Conservation (phyloP, 352 stramenopile species). For the Globisporangium perplexum region DNA sequence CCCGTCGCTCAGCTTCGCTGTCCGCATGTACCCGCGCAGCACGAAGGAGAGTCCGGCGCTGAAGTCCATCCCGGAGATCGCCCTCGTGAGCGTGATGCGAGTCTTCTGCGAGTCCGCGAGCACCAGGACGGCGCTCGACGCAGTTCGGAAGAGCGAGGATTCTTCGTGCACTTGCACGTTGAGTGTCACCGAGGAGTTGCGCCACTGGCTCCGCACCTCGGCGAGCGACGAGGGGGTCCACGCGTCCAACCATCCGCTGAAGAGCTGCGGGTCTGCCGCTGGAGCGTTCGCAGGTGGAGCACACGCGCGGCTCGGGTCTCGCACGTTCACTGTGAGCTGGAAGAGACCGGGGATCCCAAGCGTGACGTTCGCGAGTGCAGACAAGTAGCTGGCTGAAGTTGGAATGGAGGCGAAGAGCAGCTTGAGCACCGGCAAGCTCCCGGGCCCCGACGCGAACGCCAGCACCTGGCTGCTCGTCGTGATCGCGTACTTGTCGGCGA, state of each 20-base stretch:
- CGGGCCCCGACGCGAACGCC: slow-evolving; percentile 17
- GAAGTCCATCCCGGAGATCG: slow-evolving; percentile 31
- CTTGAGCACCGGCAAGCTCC: slow-evolving; percentile 26
- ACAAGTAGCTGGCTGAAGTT: slow-evolving; percentile 6
- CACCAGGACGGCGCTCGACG: slow-evolving; percentile 29
- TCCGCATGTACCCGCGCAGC: slow-evolving; percentile 34
- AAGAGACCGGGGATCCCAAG: slow-evolving; percentile 24
- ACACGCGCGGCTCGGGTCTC: slow-evolving; percentile 32
- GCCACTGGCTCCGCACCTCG: slow-evolving; percentile 27
- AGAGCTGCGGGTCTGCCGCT: slow-evolving; percentile 19
- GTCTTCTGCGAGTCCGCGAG: slow-evolving; percentile 16
- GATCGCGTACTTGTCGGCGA: slow-evolving; percentile 18
- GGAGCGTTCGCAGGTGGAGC: slow-evolving; percentile 9
- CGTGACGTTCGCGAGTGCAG: slow-evolving; percentile 7
- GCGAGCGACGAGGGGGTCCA: slow-evolving; percentile 34
- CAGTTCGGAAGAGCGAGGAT: slow-evolving; percentile 29
- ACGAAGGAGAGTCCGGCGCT: slow-evolving; percentile 32
- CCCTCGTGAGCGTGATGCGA: slow-evolving; percentile 16
- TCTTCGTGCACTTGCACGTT: slow-evolving; percentile 17
- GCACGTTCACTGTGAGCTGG: slow-evolving; percentile 19
- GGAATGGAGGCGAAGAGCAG: slow-evolving; percentile 18
- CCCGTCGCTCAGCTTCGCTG: neutral
- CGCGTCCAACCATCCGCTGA: slow-evolving; percentile 46
- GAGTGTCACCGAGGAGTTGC: slow-evolving; percentile 12
- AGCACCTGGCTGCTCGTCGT: slow-evolving; percentile 16